These are phyloP conservation scores for Diplosphaera chodatii DNA, from an alignment of 139 green algal genomes.

Conservation along the genomic window DNA sequence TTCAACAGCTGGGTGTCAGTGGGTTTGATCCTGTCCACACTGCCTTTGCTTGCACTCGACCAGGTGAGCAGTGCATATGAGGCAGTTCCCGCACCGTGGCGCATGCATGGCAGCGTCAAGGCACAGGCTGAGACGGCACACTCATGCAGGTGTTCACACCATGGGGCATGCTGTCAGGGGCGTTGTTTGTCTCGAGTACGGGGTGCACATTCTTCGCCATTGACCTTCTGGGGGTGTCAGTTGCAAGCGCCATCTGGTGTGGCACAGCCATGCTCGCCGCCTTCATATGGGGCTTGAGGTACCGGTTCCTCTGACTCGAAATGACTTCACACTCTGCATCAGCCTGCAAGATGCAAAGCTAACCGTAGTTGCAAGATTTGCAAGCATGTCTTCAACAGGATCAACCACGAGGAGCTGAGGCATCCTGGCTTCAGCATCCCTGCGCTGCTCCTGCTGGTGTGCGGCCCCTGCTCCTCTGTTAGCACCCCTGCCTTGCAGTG, in stretches of 20 bases:
- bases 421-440: not conserved
- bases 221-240: constrained; percentile 8
- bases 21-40: not conserved
- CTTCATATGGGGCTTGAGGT: constrained; percentile 20
- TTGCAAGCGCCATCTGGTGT: constrained; percentile 23
- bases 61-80: not conserved
- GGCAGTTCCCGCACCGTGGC: too few relatives aligned
- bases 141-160: constrained; percentile 14
- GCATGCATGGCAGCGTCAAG: not conserved
- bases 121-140: not conserved
- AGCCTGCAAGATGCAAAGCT: too few relatives aligned
- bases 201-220: constrained; percentile 20
- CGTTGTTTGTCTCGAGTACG: constrained; percentile 15
- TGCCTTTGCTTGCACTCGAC: not conserved
- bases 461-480: too few relatives aligned
- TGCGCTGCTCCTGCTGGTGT: constrained; percentile 17
- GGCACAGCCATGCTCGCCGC: constrained; percentile 19
- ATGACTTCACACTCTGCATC: too few relatives aligned
- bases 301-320: too few relatives aligned
- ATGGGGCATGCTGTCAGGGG: constrained; percentile 17
- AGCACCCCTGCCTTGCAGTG: too few relatives aligned
- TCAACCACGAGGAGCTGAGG: not conserved
- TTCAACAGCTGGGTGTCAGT: constrained; percentile 18
- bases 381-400: too few relatives aligned
- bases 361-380: too few relatives aligned